Evolutionary conservation across 768 basidiomycete species (phyloP), one percentile per base, ranked within the genome.

Genomic region (Mycena haematopus): DNA sequence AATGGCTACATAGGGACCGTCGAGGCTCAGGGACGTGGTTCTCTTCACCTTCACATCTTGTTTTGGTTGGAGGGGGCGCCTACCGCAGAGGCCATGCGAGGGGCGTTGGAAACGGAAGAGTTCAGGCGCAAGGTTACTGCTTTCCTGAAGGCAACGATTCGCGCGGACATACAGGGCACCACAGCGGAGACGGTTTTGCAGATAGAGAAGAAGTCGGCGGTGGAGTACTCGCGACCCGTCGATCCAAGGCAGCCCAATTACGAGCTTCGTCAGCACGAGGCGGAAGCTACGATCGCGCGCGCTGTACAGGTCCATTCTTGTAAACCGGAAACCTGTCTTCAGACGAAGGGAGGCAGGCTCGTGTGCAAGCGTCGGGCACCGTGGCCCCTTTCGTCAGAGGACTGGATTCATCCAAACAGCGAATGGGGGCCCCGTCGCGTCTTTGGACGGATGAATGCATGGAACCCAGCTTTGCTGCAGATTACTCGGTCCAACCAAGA

Each of bases 1-100:
- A 40, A 33, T 7, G 77, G 66, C 0, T 77, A 74, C 51, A 62
- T 71, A 22, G 74, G 70, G 0, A 66, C 27, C 31, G 0, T 80
- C 0, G 80, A 82, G 68, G 65, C 73, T 1, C 81, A 82, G 65
- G 78, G 75, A 0, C 63, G 77, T 21, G 77, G 75, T 0, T 73
- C 71, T 2, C 65, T 82, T 0, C 81, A 79, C 65, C 60, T 76
- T 0, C 78, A 79, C 60, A 47, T 78, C 14, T 56, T 80, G 0
- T 0, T 80, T 0, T 79, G 75, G 74, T 62, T 79, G 6, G 29
- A 61, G 10, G 53, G 72, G 47, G 65, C 73, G 3, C 78, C 77
- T 21, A 71, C 55, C 9, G 19, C 71, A 1, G 68, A 75, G 0
- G 68, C 72, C 45, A 77, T 78, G 62, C 29, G 42, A 1, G 65